These are phyloP conservation scores for Cystobasidium sp. DNA, from an alignment of 1,284 basidiomycete species.

Conservation along the genomic window DNA sequence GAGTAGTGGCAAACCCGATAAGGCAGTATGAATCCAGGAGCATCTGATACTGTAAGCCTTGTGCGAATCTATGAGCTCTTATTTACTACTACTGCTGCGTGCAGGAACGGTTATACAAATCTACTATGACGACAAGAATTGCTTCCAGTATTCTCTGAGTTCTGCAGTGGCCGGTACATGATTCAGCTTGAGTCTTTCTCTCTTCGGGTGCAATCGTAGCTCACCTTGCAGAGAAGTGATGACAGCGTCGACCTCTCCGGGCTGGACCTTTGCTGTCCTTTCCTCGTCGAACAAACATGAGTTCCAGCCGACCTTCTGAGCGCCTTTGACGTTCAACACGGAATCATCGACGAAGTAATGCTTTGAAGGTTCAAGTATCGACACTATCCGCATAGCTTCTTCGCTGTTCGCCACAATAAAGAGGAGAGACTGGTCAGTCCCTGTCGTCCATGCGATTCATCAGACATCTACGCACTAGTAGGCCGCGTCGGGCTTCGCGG, in stretches of 20 bases:
- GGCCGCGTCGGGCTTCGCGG: conserved; percentile 40
- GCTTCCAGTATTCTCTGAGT: conserved; percentile 6
- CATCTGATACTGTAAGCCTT: too few relatives aligned
- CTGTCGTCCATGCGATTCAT: too few relatives aligned
- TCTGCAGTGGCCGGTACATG: conserved; percentile 2
- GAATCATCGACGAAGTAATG: conserved; percentile 45
- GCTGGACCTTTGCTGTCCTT: background rate
- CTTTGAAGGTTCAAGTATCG: conserved; percentile 13
- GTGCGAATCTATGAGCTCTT: background rate
- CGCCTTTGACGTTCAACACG: conserved; percentile 36
- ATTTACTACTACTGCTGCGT: background rate
- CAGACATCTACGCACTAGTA: conserved; percentile 24
- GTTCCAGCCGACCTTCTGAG: conserved; percentile 27
- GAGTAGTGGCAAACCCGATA: too few relatives aligned
- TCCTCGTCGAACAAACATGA: conserved; percentile 37
- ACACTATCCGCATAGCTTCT: conserved; percentile 27
- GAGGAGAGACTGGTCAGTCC: too few relatives aligned
- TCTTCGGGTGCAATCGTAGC: background rate
- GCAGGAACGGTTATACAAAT: background rate
- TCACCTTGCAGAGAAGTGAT: conserved; percentile 27
- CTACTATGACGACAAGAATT: background rate
- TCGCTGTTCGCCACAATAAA: conserved; percentile 17
- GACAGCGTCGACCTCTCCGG: conserved; percentile 5
- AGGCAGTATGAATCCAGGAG: too few relatives aligned
- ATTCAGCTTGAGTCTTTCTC: background rate